These are phyloP conservation scores for Blepharisma japonicum DNA, from an alignment of 73 alveolate species.

Conservation along the genomic window DNA sequence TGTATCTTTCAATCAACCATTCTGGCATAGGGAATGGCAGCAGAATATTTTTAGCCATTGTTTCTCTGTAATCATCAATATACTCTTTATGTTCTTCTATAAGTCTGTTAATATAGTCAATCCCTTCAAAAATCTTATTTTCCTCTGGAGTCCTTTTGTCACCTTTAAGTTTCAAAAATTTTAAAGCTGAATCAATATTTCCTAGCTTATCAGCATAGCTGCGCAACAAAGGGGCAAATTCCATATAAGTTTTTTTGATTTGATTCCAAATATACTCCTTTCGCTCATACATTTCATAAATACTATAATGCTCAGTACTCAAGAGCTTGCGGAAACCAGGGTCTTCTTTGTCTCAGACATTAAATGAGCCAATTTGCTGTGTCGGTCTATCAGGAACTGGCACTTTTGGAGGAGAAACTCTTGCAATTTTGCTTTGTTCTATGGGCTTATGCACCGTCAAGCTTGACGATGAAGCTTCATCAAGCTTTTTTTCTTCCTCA, in stretches of 20 bases:
- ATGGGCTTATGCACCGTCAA: neutral
- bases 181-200: neutral
- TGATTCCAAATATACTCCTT: neutral
- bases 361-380: neutral
- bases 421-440: neutral
- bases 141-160: neutral
- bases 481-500: neutral
- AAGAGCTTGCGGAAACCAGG: neutral
- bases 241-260: neutral
- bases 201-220: neutral
- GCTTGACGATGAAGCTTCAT: neutral
- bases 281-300: neutral
- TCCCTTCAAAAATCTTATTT: neutral
- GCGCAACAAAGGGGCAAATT: neutral
- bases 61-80: neutral
- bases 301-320: neutral
- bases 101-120: neutral
- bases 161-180: neutral
- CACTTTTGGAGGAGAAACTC: neutral
- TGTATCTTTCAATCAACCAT: neutral
- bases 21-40: slow-evolving; percentile 19
- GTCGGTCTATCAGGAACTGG: neutral
- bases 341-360: slow-evolving; percentile 24
- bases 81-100: neutral
- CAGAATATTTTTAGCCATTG: neutral